Evolutionary conservation across 1,284 basidiomycete species (phyloP), one percentile per base, ranked within the genome.

Genomic region (Coniferiporia sulphurascens): DNA sequence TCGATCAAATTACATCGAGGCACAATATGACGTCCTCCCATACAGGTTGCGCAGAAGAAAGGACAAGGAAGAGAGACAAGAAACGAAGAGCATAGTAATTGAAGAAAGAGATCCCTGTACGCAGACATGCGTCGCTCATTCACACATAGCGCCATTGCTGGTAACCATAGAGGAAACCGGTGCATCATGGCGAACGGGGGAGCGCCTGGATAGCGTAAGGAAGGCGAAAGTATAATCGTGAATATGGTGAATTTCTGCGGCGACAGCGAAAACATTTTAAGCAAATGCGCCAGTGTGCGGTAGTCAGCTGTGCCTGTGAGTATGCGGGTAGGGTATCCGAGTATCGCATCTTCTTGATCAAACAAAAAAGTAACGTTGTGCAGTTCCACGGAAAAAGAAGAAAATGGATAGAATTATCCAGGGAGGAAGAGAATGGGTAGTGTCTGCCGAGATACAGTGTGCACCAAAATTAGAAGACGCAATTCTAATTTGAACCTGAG

Each of bases 291-390:
- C 27, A 27, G 27, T 27, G 38, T 41, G 12, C 38, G 38, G 12
- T 41, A 41, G 38, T 41, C 38, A 41, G 19, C 44, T 56, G 44
- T 35, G 21, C 34, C 34, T 48, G 46, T 34, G 34, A n/a, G 44
- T 19, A 48, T 36, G 32, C 17, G 43, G 56, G n/a, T 34, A 34
- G 48, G 36, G 27, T 19, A 52, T 41, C 48, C 45, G 51, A 52
- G 56, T 19, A n/a, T 36, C 46, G 50, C 45, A 45, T 38, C 17
- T 41, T 48, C 56, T 58, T 58, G 56, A 52, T 52, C 44, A 52
- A 58, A 45, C 38, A 58, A 58, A 58, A 58, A 56, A 53, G 32
- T 58, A 41, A 52, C 41, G 51, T 59, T 48, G 58, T n/a, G 50
- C 53, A 51, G 32, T 54, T 44, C 52, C 58, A 55, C 44, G 55